Evolutionary conservation across 2,329 filamentous ascomycete species (phyloP).

Genomic region (Aschersonia sp.): DNA sequence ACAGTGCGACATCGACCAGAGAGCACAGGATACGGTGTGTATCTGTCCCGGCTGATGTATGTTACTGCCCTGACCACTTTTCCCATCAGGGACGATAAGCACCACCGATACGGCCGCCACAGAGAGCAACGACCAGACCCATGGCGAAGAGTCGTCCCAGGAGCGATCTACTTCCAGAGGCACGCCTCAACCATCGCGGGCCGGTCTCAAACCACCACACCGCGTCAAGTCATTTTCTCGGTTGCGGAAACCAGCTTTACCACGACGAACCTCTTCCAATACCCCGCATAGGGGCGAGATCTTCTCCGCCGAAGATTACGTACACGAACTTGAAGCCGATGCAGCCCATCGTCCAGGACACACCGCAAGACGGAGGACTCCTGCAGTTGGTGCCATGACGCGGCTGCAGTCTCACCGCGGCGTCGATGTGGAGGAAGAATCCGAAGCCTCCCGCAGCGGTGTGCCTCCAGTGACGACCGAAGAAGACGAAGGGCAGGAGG

Average conservation of each 20-base stretch:
- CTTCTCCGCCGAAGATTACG: constrained; percentile 85
- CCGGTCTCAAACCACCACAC: constrained; percentile 26
- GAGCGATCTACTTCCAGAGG: constrained; percentile 19
- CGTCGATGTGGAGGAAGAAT: constrained; percentile 10
- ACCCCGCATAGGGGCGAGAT: constrained; percentile 69
- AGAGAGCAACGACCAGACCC: constrained; percentile 14
- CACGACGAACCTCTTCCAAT: constrained; percentile 62
- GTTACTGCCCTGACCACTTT: too few species aligned
- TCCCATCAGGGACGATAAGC: constrained; percentile 8
- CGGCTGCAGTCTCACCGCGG: constrained; percentile 24
- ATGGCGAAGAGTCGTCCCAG: constrained; percentile 19
- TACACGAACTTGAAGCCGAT: constrained; percentile 65
- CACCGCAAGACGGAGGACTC: constrained; percentile 18
- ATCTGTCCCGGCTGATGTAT: background rate
- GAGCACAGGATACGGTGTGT: constrained; percentile 34
- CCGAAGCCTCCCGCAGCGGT: constrained; percentile 3
- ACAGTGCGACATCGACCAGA: constrained; percentile 45
- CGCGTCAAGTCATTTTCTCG: constrained; percentile 31
- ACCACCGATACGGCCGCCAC: constrained; percentile 1
- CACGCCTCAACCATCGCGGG: constrained; percentile 20
- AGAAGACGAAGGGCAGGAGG: constrained; percentile 11
- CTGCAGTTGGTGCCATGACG: constrained; percentile 18
- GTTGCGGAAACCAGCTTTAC: constrained; percentile 58
- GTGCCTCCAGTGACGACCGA: constrained; percentile 6
- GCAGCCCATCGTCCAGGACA: constrained; percentile 18